Percentiles rank a stretch among this genome's conserved stretches.
phyloP scores from a whole-genome alignment of 495 filamentous ascomycete species.

The Geoglossum glabrum region DNA sequence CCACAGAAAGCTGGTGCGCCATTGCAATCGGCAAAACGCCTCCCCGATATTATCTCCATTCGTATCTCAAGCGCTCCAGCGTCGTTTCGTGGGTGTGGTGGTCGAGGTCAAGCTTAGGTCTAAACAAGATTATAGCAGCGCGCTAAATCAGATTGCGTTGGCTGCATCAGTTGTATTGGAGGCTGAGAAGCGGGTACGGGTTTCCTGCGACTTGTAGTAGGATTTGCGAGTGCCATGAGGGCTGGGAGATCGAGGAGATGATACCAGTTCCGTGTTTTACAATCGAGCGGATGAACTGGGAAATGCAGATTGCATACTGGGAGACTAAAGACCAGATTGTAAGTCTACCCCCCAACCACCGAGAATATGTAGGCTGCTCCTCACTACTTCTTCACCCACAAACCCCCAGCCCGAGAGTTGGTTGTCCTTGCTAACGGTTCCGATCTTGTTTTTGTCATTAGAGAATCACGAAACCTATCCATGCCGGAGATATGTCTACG shows the following conservation, averaged over 20 bases:
- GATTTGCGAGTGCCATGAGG: background rate
- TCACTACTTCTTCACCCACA: too few species aligned
- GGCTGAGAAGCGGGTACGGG: background rate
- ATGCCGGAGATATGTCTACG: background rate
- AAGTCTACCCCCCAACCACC: background rate
- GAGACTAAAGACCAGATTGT: background rate
- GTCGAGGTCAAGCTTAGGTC: background rate
- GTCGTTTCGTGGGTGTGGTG: background rate
- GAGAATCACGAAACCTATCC: background rate
- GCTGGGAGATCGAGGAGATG: background rate
- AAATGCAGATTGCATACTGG: background rate
- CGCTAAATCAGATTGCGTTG: background rate
- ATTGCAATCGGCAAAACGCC: too few species aligned
- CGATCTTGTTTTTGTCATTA: background rate
- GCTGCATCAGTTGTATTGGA: background rate
- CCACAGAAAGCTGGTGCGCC: background rate
- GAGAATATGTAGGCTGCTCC: too few species aligned
- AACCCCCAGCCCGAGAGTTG: too few species aligned
- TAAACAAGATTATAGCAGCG: background rate
- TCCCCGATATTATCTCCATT: background rate
- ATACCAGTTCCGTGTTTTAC: background rate
- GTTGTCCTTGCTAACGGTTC: background rate
- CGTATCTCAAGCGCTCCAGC: background rate
- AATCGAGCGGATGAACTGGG: background rate
- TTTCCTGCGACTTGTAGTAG: background rate